phyloP scores from a whole-genome alignment of 2,329 filamentous ascomycete genomes.

The Cladosporium sp. region DNA sequence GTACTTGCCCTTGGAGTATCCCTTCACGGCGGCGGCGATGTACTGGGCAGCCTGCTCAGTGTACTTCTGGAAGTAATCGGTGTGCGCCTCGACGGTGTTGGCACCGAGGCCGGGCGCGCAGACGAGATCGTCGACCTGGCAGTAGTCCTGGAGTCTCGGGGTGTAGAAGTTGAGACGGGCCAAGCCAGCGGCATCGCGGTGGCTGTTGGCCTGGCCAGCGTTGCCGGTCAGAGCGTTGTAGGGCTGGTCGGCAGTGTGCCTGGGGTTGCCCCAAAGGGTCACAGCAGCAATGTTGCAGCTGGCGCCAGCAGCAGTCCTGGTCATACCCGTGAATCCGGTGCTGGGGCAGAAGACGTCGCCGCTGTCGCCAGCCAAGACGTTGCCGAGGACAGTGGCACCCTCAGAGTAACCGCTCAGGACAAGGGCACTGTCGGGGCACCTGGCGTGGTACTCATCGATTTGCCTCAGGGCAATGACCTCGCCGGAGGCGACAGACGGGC shows the following conservation, averaged over 20 bases:
- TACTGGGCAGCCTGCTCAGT: conserved; percentile 25
- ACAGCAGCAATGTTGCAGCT: conserved; percentile 21
- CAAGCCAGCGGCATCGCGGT: conserved; percentile 30
- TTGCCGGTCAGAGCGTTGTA: conserved; percentile 28
- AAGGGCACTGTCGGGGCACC: conserved; percentile 39
- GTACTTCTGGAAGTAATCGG: conserved; percentile 37
- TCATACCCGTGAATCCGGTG: conserved; percentile 13
- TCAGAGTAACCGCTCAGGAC: conserved; percentile 43
- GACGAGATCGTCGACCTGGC: conserved; percentile 36
- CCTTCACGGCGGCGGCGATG: conserved; percentile 21
- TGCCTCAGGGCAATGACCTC: conserved; percentile 34
- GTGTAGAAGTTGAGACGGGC: conserved; percentile 24
- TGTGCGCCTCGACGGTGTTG: conserved; percentile 30
- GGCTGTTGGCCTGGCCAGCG: conserved; percentile 23
- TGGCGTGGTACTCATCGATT: conserved; percentile 37
- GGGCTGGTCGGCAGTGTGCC: conserved; percentile 26
- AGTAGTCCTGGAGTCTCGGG: conserved; percentile 34
- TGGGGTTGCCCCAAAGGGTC: conserved; percentile 27
- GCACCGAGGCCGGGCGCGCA: conserved; percentile 33
- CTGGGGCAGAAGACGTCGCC: conserved; percentile 34
- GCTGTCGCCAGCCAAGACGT: conserved; percentile 30
- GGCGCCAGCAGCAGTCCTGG: conserved; percentile 14
- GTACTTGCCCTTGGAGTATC: conserved; percentile 3
- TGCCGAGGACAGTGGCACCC: conserved; percentile 34
- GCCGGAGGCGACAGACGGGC: conserved; percentile 36